Evolutionary conservation across 805 yeast genomes (phyloP).

Genomic region (Spathaspora passalidarum): DNA sequence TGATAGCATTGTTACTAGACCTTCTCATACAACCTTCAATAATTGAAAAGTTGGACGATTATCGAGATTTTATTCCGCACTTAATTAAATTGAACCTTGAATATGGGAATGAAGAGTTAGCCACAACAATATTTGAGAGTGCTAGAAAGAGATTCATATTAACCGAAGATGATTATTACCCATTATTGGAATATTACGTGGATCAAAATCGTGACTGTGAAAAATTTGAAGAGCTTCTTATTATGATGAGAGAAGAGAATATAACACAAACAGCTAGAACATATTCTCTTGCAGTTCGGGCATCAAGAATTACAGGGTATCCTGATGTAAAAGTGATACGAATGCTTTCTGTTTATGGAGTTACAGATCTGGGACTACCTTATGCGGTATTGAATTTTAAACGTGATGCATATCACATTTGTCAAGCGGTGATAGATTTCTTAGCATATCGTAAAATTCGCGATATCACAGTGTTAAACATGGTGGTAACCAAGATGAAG

Average conservation of each 20-base stretch:
- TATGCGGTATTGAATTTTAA: neutral
- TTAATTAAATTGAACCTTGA: neutral
- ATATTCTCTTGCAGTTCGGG: constrained; percentile 28
- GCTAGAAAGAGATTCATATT: constrained; percentile 15
- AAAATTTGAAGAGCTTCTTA: neutral
- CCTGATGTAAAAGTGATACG: neutral
- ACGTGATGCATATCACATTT: neutral
- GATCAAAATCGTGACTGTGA: constrained; percentile 9
- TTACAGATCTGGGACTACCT: neutral
- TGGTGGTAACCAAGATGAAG: neutral
- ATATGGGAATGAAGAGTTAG: constrained; percentile 11
- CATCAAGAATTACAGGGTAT: too few relatives aligned
- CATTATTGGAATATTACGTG: constrained; percentile 25
- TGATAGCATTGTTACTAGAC: neutral
- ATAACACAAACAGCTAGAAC: constrained; percentile 24
- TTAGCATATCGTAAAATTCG: neutral
- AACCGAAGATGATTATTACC: constrained; percentile 26
- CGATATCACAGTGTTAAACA: neutral
- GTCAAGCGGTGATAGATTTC: neutral
- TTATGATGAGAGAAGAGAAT: constrained; percentile 2
- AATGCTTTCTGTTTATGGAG: neutral
- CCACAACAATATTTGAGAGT: constrained; percentile 18
- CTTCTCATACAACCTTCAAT: neutral
- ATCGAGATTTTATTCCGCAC: neutral
- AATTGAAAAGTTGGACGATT: neutral